Evolutionary conservation across 2,329 filamentous ascomycete species (phyloP).

Genomic region (Hypoxylon sp.): DNA sequence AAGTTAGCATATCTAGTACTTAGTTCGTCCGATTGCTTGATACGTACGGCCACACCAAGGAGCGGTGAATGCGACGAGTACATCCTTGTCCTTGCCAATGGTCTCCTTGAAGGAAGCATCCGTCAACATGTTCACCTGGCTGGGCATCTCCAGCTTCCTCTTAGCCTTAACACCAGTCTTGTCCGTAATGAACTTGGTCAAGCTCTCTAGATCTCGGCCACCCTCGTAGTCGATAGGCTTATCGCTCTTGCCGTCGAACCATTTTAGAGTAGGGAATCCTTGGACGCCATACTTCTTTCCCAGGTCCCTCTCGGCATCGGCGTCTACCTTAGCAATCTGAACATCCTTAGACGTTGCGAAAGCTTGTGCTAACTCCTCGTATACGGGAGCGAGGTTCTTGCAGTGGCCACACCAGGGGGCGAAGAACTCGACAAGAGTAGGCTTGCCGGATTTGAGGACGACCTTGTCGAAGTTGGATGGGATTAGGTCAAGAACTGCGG

Average conservation of each 20-base stretch:
- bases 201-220: conserved; percentile 87
- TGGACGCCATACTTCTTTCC: conserved; percentile 90
- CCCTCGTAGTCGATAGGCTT: conserved; percentile 88
- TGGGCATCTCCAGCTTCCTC: conserved; percentile 80
- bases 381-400: conserved; percentile 95
- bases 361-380: conserved; percentile 85
- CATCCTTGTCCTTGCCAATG: conserved; percentile 88
- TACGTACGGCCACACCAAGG: conserved; percentile 98
- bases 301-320: conserved; percentile 86
- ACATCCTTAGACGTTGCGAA: conserved; percentile 82
- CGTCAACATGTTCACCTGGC: conserved; percentile 83
- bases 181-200: conserved; percentile 84
- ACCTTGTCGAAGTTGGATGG: conserved; percentile 93
- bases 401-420: conserved; percentile 99
- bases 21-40: conserved; percentile 21
- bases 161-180: conserved; percentile 89
- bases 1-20: conserved; percentile 43
- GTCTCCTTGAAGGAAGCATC: conserved; percentile 83
- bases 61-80: conserved; percentile 96
- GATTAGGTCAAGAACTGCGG: conserved; percentile 89
- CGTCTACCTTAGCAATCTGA: conserved; percentile 95
- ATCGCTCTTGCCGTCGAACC: conserved; percentile 94
- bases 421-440: conserved; percentile 97
- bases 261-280: conserved; percentile 98
- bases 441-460: conserved; percentile 92